phyloP scores from a whole-genome alignment of 1,139 yeast species.

The Blastobotrys apis region DNA sequence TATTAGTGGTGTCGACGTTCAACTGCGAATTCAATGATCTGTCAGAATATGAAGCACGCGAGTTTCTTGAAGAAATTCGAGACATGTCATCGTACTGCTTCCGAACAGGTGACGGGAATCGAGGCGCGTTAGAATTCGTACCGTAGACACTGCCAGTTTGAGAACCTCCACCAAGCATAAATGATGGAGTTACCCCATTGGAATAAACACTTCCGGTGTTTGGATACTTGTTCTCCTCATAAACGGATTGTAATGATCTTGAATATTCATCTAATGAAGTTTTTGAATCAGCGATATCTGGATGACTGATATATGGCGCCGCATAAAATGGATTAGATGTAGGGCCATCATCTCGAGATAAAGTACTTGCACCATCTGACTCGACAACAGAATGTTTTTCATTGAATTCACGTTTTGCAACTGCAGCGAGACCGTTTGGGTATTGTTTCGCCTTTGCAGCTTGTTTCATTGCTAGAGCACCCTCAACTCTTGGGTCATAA shows the following conservation, averaged over 20 bases:
- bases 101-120: slow-evolving; percentile 4
- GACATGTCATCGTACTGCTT: not conserved
- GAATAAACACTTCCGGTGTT: slow-evolving; percentile 8
- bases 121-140: not conserved
- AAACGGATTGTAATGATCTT: slow-evolving; percentile 22
- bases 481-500: slow-evolving; percentile 14
- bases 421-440: slow-evolving; percentile 5
- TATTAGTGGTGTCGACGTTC: not conserved
- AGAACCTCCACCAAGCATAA: slow-evolving; percentile 7
- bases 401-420: not conserved
- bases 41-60: not conserved
- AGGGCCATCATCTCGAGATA: slow-evolving; percentile 1
- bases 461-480: not conserved
- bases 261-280: slow-evolving; percentile 27
- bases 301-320: slow-evolving; percentile 24
- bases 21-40: not conserved
- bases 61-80: slow-evolving; percentile 2
- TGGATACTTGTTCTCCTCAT: slow-evolving; percentile 13
- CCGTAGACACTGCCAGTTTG: not conserved
- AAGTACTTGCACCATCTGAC: not conserved
- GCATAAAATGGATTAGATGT: slow-evolving; percentile 24
- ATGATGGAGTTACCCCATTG: slow-evolving; percentile 8
- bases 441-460: slow-evolving; percentile 5
- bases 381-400: not conserved
- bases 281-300: slow-evolving; percentile 24